Evolutionary conservation across 345 rosid species (phyloP).

Genomic region (Aethionema arabicum): DNA sequence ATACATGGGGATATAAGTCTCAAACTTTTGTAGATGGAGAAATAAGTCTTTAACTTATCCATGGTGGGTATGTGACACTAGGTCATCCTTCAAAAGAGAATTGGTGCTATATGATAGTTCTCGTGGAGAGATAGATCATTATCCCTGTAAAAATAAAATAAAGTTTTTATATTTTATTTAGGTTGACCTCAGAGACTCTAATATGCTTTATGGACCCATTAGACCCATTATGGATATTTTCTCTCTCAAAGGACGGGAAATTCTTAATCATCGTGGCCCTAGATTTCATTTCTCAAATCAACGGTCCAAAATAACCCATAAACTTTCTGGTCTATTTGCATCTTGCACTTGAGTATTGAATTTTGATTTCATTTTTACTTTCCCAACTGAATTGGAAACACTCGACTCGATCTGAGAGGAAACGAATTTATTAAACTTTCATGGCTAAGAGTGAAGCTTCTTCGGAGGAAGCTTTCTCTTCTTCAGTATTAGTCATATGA

Average conservation of each 20-base stretch:
- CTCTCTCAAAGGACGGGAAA: slow-evolving; percentile 22
- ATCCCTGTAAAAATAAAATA: too few relatives aligned
- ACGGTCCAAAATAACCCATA: slow-evolving; percentile 7
- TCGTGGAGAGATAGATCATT: too few relatives aligned
- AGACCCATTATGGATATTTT: slow-evolving; percentile 10
- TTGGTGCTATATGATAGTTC: too few relatives aligned
- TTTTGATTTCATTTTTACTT: background rate
- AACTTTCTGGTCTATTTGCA: slow-evolving; percentile 2
- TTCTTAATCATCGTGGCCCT: slow-evolving; percentile 20
- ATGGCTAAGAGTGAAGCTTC: slow-evolving; percentile 53
- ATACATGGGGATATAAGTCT: too few relatives aligned
- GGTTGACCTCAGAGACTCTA: background rate
- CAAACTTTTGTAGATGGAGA: too few relatives aligned
- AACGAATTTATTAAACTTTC: slow-evolving; percentile 41
- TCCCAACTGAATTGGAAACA: slow-evolving; percentile 6
- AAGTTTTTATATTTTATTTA: too few relatives aligned
- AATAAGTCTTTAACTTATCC: too few relatives aligned
- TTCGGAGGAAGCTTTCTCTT: slow-evolving; percentile 56
- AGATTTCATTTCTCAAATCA: background rate
- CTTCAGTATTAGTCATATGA: slow-evolving; percentile 27
- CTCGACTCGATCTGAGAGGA: slow-evolving; percentile 41
- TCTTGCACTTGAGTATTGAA: background rate
- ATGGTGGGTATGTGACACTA: too few relatives aligned
- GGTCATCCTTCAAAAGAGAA: too few relatives aligned
- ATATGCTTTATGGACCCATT: background rate